Conservation (phyloP, 257 asterid species). For the Penstemon barbatus region DNA sequence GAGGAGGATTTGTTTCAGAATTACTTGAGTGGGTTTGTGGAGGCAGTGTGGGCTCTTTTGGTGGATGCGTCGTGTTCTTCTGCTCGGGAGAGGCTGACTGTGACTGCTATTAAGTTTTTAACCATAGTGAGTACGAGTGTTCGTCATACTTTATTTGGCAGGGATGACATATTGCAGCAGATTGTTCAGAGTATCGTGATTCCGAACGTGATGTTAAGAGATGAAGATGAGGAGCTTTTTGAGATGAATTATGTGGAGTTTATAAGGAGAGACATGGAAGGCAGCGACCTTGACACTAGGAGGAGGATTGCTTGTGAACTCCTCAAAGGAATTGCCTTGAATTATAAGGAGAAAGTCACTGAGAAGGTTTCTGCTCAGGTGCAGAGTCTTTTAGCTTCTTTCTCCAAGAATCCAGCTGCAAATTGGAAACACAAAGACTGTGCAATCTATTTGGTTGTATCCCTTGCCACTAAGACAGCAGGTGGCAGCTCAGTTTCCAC, state of each 20-base stretch:
- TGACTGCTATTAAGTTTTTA: conserved; percentile 82
- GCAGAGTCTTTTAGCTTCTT: conserved; percentile 63
- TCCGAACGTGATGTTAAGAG: conserved; percentile 95
- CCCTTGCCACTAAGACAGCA: conserved; percentile 86
- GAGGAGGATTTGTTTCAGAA: conserved; percentile 75
- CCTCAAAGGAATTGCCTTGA: conserved; percentile 82
- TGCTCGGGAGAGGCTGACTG: conserved; percentile 76
- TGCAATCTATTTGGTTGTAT: conserved; percentile 83
- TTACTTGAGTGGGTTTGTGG: conserved; percentile 74
- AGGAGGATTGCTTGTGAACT: conserved; percentile 98
- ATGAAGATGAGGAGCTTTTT: conserved; percentile 93
- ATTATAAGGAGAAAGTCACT: conserved; percentile 75
- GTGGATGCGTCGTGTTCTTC: conserved; percentile 64
- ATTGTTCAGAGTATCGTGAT: conserved; percentile 79
- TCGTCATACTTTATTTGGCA: conserved; percentile 72
- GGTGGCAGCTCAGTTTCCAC: conserved; percentile 78
- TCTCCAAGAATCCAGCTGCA: conserved; percentile 61
- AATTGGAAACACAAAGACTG: conserved; percentile 98
- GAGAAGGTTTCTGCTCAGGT: conserved; percentile 74
- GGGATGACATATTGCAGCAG: conserved; percentile 76
- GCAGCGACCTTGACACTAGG: conserved; percentile 93
- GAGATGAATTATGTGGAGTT: conserved; percentile 91
- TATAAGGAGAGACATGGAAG: conserved; percentile 96
- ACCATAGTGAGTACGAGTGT: conserved; percentile 78
- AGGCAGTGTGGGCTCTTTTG: conserved; percentile 86